A percentile compares a stretch with the other conserved stretches of the same genome.
These are phyloP conservation scores for Apostasia ramifera DNA, from an alignment of 106 monocot genomes.

Conservation along the genomic window DNA sequence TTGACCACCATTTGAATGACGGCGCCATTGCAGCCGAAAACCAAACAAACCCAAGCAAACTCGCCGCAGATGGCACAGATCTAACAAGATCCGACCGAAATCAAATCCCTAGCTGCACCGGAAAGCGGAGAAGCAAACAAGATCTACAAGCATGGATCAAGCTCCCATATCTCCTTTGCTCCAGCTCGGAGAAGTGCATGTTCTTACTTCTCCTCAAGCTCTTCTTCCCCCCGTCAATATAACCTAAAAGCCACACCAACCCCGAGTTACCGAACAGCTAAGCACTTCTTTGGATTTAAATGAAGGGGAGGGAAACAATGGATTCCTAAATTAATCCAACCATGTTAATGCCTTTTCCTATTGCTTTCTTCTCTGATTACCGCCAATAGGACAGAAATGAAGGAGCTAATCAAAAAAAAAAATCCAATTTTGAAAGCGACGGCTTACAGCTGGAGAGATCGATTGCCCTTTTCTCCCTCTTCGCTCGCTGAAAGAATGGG, in stretches of 20 bases:
- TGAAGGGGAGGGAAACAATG: no score
- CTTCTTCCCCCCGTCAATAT: not conserved
- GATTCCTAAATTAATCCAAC: not conserved
- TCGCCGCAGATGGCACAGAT: not conserved
- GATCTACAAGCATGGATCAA: not conserved
- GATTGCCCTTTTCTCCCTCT: not conserved
- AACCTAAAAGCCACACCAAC: not conserved
- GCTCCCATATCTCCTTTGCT: not conserved
- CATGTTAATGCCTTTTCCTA: not conserved
- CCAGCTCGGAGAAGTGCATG: not conserved
- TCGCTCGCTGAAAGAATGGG: no score
- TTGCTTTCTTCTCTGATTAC: not conserved
- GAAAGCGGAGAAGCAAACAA: not conserved
- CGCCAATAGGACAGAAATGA: not conserved
- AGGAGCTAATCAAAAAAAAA: not conserved
- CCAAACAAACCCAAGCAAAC: not conserved
- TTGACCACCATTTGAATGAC: conserved; percentile 54
- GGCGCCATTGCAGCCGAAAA: conserved; percentile 33
- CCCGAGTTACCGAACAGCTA: not conserved
- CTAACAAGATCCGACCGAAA: conserved; percentile 5
- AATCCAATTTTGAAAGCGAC: not conserved
- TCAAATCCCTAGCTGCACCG: not conserved
- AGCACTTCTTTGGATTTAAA: conserved; percentile 9
- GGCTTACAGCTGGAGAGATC: conserved; percentile 7
- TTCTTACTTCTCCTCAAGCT: not conserved